Evolutionary conservation across 768 basidiomycete genomes (phyloP).

Genomic region (Naganishia vaughanmartiniae): DNA sequence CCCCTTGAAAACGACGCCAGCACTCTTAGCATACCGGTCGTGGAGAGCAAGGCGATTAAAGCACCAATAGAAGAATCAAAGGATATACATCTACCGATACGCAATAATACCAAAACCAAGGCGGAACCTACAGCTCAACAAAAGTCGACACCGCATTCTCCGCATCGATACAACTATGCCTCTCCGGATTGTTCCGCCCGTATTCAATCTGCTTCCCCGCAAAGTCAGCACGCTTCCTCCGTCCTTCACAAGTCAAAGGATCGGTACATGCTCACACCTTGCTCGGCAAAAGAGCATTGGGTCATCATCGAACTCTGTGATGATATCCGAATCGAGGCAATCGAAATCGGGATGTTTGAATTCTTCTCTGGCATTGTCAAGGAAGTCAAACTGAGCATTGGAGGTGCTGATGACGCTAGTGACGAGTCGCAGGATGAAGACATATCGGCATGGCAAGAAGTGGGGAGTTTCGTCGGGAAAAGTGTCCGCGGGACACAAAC

Average conservation of each 20-base stretch:
- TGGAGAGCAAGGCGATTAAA: not conserved
- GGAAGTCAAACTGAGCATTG: constrained; percentile 78
- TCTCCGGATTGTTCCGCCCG: constrained; percentile 88
- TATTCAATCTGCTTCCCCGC: constrained; percentile 76
- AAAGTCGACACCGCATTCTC: constrained; percentile 20
- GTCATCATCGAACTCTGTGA: constrained; percentile 96
- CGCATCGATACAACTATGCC: constrained; percentile 88
- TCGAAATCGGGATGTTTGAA: constrained; percentile 94
- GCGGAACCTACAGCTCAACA: constrained; percentile 21
- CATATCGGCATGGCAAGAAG: constrained; percentile 62
- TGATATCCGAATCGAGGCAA: constrained; percentile 92
- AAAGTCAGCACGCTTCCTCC: constrained; percentile 74
- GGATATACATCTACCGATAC: not conserved
- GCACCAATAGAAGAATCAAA: not conserved
- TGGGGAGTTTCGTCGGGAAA: constrained; percentile 77
- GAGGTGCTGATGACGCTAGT: constrained; percentile 48
- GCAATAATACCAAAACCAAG: not conserved
- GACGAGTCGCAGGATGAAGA: constrained; percentile 38
- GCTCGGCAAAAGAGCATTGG: constrained; percentile 64
- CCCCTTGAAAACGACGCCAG: not conserved
- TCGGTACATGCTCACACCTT: constrained; percentile 94
- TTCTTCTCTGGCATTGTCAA: constrained; percentile 97
- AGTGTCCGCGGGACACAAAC: constrained; percentile 68
- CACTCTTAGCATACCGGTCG: too few relatives aligned
- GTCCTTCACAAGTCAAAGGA: constrained; percentile 88